Evolutionary conservation across 345 rosid genomes (phyloP), one percentile per base, ranked within the genome.

Genomic region (Microthlaspi erraticum): DNA sequence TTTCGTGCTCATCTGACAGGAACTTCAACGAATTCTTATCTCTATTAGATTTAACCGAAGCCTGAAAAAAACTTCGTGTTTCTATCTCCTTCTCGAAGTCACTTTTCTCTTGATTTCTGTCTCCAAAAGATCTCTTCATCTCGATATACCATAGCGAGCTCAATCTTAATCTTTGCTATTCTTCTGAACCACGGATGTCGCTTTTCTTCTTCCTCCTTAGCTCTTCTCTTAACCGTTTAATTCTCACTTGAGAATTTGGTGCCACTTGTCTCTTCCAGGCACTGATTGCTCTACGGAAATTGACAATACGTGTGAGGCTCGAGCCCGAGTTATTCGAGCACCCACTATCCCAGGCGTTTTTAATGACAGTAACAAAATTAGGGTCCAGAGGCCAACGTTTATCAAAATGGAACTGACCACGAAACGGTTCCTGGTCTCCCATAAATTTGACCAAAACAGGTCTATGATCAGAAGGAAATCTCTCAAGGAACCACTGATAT

Each of bases 131-230:
- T 1, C 3, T 52, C 37, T 3, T 52, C 37, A 0, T 52, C 57
- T 2, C 5, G 0, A 6, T 1, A 51, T 0, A 36, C 17, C 0
- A 3, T 0, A 0, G 36, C 11, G 1, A 51, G 0, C 2, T 37
- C 41, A 1, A 0, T 10, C 2, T 37, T 9, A 0, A 9, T 2
- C 7, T 9, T 1, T 26, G 8, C 2, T 0, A 14, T 2, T 13
- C 33, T 26, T 7, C 2, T 0, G 6, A 6, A 0, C 3, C 7
- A 0, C 0, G n/a, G 43, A 4, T 10, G 2, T 1, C 0, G 0
- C 2, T 11, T n/a, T 3, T 39, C 43, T 3, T 39, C 43, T n/a
- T 39, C 13, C 39, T 36, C 39, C 39, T n/a, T n/a, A 38, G 1
- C 13, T 39, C n/a, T 1, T 3, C 43, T 10, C 5, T 5, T 0